Evolutionary conservation across 1,284 basidiomycete genomes (phyloP).

Genomic region (Rugosomyces carneus): DNA sequence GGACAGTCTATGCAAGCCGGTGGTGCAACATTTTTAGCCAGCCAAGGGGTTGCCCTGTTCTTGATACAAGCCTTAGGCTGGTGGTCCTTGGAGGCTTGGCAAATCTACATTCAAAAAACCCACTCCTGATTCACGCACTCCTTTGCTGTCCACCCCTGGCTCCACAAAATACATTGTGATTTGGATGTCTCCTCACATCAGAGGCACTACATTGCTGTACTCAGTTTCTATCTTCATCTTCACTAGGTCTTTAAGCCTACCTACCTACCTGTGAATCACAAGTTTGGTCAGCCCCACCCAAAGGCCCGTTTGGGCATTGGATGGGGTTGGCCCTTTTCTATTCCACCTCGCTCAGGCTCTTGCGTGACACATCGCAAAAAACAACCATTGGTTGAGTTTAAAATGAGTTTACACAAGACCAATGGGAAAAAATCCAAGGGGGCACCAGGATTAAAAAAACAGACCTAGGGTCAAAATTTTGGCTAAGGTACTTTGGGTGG

Average conservation of each 20-base stretch:
- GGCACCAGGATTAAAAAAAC: too few species aligned
- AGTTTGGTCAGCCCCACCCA: too few species aligned
- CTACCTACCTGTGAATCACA: neutral
- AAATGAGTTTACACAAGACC: too few species aligned
- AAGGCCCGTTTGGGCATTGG: too few species aligned
- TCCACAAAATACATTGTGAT: neutral
- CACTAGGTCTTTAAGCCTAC: neutral
- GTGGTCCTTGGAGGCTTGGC: conserved; percentile 1
- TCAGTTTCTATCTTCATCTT: too few species aligned
- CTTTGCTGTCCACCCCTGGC: neutral
- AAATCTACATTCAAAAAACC: conserved; percentile 6
- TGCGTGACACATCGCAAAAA: too few species aligned
- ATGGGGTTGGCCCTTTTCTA: too few species aligned
- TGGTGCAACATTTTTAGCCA: conserved; percentile 4
- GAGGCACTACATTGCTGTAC: neutral
- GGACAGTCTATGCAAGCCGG: neutral
- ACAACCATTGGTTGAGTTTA: too few species aligned
- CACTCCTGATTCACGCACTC: conserved; percentile 2
- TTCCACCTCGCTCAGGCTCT: too few species aligned
- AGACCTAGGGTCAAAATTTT: too few species aligned
- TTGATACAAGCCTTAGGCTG: conserved; percentile 3
- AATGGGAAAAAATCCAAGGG: too few species aligned
- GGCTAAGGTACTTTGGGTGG: too few species aligned
- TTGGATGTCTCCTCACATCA: neutral
- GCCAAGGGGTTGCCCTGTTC: neutral